Percentiles rank a stretch among this genome's conserved stretches.
Evolutionary conservation across 139 green algal genomes (phyloP).

Genomic region (Tetradesmus lagerheimii): DNA sequence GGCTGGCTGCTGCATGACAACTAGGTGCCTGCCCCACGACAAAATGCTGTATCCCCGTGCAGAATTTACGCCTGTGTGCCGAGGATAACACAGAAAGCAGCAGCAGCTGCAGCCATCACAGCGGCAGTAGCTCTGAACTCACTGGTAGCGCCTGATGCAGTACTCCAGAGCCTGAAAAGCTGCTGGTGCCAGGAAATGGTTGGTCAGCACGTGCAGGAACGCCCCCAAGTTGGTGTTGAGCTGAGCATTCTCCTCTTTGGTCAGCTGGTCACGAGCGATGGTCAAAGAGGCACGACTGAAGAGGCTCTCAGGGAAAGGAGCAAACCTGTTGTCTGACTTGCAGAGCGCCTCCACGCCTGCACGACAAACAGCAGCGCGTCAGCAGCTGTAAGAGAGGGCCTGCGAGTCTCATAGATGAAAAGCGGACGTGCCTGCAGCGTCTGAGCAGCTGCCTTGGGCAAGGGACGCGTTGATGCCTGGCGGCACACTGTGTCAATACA

Average conservation of each 20-base stretch:
- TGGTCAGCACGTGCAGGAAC: conserved; percentile 82
- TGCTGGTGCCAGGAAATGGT: conserved; percentile 78
- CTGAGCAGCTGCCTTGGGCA: too few relatives aligned
- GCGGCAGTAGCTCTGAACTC: background rate
- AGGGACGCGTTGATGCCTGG: background rate
- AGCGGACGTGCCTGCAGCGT: background rate
- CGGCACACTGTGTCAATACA: background rate
- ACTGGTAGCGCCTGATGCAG: conserved; percentile 90
- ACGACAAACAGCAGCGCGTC: background rate
- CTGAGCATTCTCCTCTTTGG: conserved; percentile 61
- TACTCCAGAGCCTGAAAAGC: conserved; percentile 90
- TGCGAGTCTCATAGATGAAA: background rate
- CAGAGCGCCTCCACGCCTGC: conserved; percentile 87
- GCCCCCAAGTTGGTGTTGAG: conserved; percentile 68
- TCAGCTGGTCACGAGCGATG: conserved; percentile 74
- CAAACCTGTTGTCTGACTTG: conserved; percentile 74
- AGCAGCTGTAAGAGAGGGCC: background rate
- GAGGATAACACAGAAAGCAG: background rate
- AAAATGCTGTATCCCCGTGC: too few relatives aligned
- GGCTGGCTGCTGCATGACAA: too few relatives aligned
- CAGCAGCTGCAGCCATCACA: background rate
- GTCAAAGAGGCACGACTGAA: conserved; percentile 70
- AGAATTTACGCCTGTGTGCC: too few relatives aligned
- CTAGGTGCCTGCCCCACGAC: too few relatives aligned
- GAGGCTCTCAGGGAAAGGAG: conserved; percentile 73